Conservation (phyloP, 2,329 filamentous ascomycete species). For the Cladobotryum protrusum region DNA sequence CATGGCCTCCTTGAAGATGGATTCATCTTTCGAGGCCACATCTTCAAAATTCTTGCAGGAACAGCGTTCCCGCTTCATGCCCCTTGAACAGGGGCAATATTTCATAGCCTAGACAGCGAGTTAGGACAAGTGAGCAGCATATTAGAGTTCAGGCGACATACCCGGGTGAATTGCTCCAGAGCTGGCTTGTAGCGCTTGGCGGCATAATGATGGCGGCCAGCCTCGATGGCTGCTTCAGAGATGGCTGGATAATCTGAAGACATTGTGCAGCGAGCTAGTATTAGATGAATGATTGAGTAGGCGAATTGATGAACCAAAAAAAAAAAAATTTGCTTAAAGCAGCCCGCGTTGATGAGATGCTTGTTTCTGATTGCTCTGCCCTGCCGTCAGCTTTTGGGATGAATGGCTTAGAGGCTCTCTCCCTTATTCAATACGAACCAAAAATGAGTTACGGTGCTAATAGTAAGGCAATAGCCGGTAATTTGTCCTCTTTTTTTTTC, state of each 20-base stretch:
- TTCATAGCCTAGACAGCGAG: constrained; percentile 28
- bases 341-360: background rate
- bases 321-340: too few species aligned
- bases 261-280: background rate
- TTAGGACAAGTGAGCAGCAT: background rate
- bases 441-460: too few species aligned
- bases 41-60: constrained; percentile 34
- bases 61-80: constrained; percentile 31
- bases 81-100: constrained; percentile 28
- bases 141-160: constrained; percentile 13
- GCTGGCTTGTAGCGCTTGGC: constrained; percentile 29
- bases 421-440: too few species aligned
- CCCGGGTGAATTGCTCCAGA: constrained; percentile 32
- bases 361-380: too few species aligned
- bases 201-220: constrained; percentile 28
- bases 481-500: too few species aligned
- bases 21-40: constrained; percentile 25
- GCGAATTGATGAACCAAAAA: too few species aligned
- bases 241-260: constrained; percentile 5
- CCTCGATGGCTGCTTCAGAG: constrained; percentile 25
- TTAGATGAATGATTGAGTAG: too few species aligned
- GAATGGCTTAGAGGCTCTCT: too few species aligned
- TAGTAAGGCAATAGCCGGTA: too few species aligned
- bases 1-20: constrained; percentile 38
- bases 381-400: too few species aligned